Conservation (phyloP, 2,329 filamentous ascomycete species). For the Cryphonectria carpinicola region DNA sequence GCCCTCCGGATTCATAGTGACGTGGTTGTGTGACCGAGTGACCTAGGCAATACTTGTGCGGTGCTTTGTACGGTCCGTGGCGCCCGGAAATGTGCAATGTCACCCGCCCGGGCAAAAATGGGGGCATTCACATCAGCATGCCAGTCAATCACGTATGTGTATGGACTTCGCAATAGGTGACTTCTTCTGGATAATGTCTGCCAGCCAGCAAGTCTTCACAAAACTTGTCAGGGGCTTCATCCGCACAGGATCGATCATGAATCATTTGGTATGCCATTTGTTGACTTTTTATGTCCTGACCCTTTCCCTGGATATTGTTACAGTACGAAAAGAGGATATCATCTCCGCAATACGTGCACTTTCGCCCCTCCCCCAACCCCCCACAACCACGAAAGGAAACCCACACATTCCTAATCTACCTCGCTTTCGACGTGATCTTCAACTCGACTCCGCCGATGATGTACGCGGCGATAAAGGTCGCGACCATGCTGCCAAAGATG, state of each 20-base stretch:
- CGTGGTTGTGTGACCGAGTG: not conserved
- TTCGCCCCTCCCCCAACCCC: not conserved
- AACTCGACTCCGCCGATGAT: constrained; percentile 77
- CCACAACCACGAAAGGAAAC: no score
- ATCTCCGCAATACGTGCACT: constrained; percentile 2
- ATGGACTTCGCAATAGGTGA: not conserved
- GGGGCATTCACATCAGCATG: not conserved
- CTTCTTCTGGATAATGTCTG: not conserved
- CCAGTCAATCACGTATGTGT: not conserved
- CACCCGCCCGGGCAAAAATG: not conserved
- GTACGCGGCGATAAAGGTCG: constrained; percentile 77
- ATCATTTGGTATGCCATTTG: constrained; percentile 21
- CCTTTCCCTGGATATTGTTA: constrained; percentile 19
- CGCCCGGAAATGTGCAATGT: not conserved
- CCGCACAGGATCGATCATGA: constrained; percentile 3
- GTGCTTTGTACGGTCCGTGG: not conserved
- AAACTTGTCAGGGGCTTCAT: not conserved
- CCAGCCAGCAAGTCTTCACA: not conserved
- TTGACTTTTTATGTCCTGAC: constrained; percentile 15
- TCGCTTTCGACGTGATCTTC: constrained; percentile 64
- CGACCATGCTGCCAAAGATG: constrained; percentile 73
- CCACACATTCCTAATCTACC: constrained; percentile 2
- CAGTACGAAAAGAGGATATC: constrained; percentile 16
- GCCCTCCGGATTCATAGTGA: not conserved
- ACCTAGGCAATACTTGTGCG: not conserved